Evolutionary conservation across 768 basidiomycete species (phyloP).

Genomic region (Strobilomyces dryophilus): DNA sequence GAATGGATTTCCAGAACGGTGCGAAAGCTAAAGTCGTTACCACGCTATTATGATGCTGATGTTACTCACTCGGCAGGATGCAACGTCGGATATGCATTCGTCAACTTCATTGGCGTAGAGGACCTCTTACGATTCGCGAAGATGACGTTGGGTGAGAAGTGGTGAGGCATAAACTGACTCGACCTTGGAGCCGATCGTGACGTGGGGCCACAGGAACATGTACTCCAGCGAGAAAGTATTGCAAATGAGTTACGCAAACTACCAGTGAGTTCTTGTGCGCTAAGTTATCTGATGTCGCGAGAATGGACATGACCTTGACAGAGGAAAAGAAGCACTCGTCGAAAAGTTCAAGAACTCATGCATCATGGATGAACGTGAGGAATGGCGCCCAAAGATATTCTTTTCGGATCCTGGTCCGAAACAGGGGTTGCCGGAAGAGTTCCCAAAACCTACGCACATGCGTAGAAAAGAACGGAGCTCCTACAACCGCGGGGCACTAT

Average conservation of each 20-base stretch:
- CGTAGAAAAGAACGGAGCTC: slow-evolving; percentile 80
- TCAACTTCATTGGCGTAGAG: slow-evolving; percentile 80
- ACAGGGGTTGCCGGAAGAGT: slow-evolving; percentile 74
- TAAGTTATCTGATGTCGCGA: slow-evolving; percentile 4
- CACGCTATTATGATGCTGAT: neutral
- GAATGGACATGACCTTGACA: slow-evolving; percentile 22
- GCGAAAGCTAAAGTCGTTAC: slow-evolving; percentile 16
- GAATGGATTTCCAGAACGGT: slow-evolving; percentile 86
- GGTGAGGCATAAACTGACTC: slow-evolving; percentile 41
- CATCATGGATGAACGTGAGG: slow-evolving; percentile 83
- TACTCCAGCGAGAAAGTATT: slow-evolving; percentile 88
- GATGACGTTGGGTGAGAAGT: slow-evolving; percentile 72
- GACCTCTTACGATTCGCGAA: slow-evolving; percentile 76
- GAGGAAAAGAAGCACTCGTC: slow-evolving; percentile 86
- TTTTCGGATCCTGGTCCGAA: slow-evolving; percentile 66
- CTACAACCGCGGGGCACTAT: slow-evolving; percentile 70
- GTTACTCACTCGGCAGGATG: slow-evolving; percentile 45
- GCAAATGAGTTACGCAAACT: slow-evolving; percentile 90
- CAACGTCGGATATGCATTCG: slow-evolving; percentile 82
- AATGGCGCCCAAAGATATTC: slow-evolving; percentile 84
- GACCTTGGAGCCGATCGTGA: slow-evolving; percentile 2
- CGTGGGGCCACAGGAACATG: slow-evolving; percentile 63
- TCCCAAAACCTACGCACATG: slow-evolving; percentile 79
- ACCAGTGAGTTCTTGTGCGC: slow-evolving; percentile 60
- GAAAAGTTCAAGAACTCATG: slow-evolving; percentile 91